phyloP scores from a whole-genome alignment of 257 asterid species.

The Gynochthodes officinalis region DNA sequence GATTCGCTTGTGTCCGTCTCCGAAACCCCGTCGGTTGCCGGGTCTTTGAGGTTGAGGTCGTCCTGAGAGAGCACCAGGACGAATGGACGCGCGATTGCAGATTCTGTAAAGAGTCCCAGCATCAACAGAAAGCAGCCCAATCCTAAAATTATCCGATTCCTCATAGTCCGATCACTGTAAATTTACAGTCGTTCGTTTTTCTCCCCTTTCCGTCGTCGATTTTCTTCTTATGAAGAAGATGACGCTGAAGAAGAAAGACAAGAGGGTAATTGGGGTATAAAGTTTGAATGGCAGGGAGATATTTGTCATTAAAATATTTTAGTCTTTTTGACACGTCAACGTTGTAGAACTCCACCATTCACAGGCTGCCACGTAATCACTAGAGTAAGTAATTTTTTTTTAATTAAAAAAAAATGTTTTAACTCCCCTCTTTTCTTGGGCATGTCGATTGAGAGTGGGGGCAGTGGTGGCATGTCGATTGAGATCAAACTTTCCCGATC shows the following conservation, averaged over 20 bases:
- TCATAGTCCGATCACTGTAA: conserved; percentile 30
- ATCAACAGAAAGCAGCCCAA: conserved; percentile 43
- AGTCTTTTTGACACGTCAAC: conserved; percentile 34
- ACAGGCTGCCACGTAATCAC: conserved; percentile 34
- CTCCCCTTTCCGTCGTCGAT: background rate
- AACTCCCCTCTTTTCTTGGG: too few relatives aligned
- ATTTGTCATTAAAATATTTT: conserved; percentile 6
- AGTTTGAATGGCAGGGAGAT: background rate
- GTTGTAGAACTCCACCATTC: conserved; percentile 25
- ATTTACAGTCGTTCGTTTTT: background rate
- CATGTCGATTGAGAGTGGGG: too few relatives aligned
- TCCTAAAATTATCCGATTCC: conserved; percentile 26
- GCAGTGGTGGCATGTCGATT: conserved; percentile 40
- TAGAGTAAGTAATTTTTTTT: too few relatives aligned
- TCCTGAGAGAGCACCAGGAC: conserved; percentile 76
- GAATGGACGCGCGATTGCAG: conserved; percentile 61
- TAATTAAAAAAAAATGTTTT: too few relatives aligned
- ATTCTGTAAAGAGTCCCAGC: conserved; percentile 38
- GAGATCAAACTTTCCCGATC: conserved; percentile 78
- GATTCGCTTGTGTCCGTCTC: conserved; percentile 39
- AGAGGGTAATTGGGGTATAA: background rate
- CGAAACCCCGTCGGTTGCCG: conserved; percentile 23
- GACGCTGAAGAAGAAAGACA: background rate
- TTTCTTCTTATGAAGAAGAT: background rate
- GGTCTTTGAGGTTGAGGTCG: conserved; percentile 53